Evolutionary conservation across 257 asterid species (phyloP), one percentile per base, ranked within the genome.

Genomic region (Buddleja alternifolia): DNA sequence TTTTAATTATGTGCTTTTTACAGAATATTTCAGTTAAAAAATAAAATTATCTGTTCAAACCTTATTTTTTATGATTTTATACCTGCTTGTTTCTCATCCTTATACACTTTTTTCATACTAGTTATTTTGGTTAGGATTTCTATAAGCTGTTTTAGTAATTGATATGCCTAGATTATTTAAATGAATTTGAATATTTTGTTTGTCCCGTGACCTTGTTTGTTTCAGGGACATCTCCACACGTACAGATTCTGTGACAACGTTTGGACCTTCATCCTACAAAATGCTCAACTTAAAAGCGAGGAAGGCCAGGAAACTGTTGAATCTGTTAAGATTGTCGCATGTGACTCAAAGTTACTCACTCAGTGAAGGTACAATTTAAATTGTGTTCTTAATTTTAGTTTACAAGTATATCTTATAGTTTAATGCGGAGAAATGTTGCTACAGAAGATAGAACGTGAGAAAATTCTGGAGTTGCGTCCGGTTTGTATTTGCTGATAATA

Each of bases 141-240:
- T n/a, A n/a, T n/a, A n/a, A n/a, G n/a, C n/a, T n/a, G n/a, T n/a
- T n/a, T n/a, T 29, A 29, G 34, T 29, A 5, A 29, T 29, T 29
- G 5, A 29, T 29, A 29, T 29, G 34, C 34, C 34, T 29, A 29
- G 5, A 29, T 29, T 29, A 29, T 29, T 29, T 29, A 1, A 29
- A 29, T 29, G 5, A 29, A 29, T 29, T 5, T n/a, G n/a, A n/a
- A n/a, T n/a, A n/a, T 63, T 45, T 53, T 16, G 20, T 52, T 59
- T 56, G 63, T 71, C 44, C 45, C 29, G 15, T 32, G 44, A 6
- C 51, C 25, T 19, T 71, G 53, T 69, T 44, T 72, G 55, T 55
- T 44, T 29, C 92, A 94, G 97, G 99, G 99, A 69, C 99, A 94
- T 89, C 99, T 94, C 52, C 99, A 94, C 71, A 94, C 99, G 36